phyloP scores from a whole-genome alignment of 495 filamentous ascomycete genomes.

The Evansstolkia leycettana region DNA sequence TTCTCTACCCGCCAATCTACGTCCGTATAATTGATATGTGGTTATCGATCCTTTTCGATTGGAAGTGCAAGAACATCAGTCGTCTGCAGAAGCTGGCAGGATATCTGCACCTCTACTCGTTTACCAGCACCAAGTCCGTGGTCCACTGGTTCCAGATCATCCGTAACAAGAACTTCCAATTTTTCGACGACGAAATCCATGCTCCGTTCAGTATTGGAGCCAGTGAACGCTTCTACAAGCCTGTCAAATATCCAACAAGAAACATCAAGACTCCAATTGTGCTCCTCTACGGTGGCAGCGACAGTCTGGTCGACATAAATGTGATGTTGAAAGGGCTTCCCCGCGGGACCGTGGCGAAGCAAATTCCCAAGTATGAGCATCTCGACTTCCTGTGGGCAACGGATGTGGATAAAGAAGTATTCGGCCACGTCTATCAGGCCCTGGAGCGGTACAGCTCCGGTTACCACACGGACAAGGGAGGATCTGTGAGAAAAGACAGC shows the following conservation, averaged over 20 bases:
- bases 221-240: slow-evolving; percentile 64
- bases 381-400: slow-evolving; percentile 94
- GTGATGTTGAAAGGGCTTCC: slow-evolving; percentile 86
- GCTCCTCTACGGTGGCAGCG: slow-evolving; percentile 82
- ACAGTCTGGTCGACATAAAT: slow-evolving; percentile 89
- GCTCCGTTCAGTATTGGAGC: slow-evolving; percentile 44
- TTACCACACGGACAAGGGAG: no score
- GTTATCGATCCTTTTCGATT: slow-evolving; percentile 75
- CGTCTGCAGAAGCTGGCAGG: slow-evolving; percentile 85
- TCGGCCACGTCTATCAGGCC: slow-evolving; percentile 80
- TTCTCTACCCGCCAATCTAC: slow-evolving; percentile 91
- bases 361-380: slow-evolving; percentile 87
- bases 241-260: slow-evolving; percentile 87
- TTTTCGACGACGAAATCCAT: slow-evolving; percentile 92
- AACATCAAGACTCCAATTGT: slow-evolving; percentile 97
- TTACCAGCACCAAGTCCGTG: slow-evolving; percentile 87
- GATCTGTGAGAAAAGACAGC: no score
- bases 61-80: slow-evolving; percentile 77
- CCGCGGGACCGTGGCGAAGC: slow-evolving; percentile 65
- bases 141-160: slow-evolving; percentile 99
- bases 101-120: slow-evolving; percentile 94
- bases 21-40: slow-evolving; percentile 77
- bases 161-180: slow-evolving; percentile 86
- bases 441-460: slow-evolving; percentile 46
- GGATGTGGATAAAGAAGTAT: slow-evolving; percentile 74